Base-by-base conservation (phyloP, 2,329 filamentous ascomycete species). In the Thielaviopsis musarum region DNA sequence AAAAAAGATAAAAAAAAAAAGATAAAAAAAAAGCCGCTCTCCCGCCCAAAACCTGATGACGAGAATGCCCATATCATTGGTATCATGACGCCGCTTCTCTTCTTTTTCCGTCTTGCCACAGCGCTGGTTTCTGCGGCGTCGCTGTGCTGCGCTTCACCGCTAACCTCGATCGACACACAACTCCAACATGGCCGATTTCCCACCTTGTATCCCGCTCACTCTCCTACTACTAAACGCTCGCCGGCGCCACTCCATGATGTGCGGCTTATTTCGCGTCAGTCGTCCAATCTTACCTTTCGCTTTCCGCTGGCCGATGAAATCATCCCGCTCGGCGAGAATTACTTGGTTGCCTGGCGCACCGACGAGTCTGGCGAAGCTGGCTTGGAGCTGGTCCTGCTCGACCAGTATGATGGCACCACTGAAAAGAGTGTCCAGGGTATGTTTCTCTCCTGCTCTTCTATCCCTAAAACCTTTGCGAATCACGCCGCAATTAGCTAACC, bases 281-380 rank as follows among this genome's bases (percentile, higher is more conserved):
- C 56, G n/a, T 22, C 24, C 19, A 59, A 59, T 22, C n/a, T 59
- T 1, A 59, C 57, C 2, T 59, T 59, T 19, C 57, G 57, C 30
- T 48, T 48, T 22, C 57, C 57, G 6, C 28, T 59, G 34, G 34
- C 30, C 15, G 57, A 59, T 13, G 57, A 59, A 30, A 54, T 59
- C 34, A 28, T 59, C 22, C 57, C 52, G n/a, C 49, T 59, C 5
- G 57, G 57, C 13, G 34, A 52, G 4, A 41, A 54, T 2, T 59
- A 59, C 30, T 26, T 24, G 15, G 52, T 59, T 3, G 24, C 30
- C 28, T 59, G 57, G 57, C n/a, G 12, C 21, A 59, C 52, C 34
- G 19, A 13, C n/a, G 21, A 38, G 10, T 19, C 52, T 21, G 57
- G 57, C 9, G 21, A 38, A 5, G 52, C 34, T 2, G 30, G 21